Base-by-base conservation (phyloP, 768 basidiomycete genomes). In the Amanita muscaria region DNA sequence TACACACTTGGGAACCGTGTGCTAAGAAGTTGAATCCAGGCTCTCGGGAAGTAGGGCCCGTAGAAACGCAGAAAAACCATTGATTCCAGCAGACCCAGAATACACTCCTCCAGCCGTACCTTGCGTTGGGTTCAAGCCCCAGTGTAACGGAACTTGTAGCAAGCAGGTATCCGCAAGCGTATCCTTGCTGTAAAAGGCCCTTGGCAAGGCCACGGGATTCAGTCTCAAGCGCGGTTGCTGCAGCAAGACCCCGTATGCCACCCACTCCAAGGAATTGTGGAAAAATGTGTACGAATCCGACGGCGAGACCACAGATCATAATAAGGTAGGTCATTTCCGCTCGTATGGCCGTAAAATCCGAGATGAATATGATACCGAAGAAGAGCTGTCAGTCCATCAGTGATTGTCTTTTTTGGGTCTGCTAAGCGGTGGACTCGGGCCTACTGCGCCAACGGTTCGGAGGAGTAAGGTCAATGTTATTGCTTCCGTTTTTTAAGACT, bases 381-480 rank as follows among this genome's bases (percentile, higher is more conserved):
- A 91, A 65, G 39, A 90, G 53, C 69, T 71, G 48, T n/a, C n/a
- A n/a, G n/a, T n/a, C n/a, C n/a, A n/a, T 16, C 30, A 35, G 43
- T n/a, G 15, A 15, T n/a, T n/a, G n/a, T n/a, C n/a, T n/a, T n/a
- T n/a, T n/a, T n/a, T n/a, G n/a, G n/a, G n/a, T n/a, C n/a, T n/a
- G n/a, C n/a, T n/a, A n/a, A n/a, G n/a, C n/a, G n/a, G n/a, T n/a
- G n/a, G n/a, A n/a, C n/a, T n/a, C n/a, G n/a, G n/a, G 72, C 59
- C 6, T 56, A 70, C 82, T 32, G 86, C 84, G 25, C 85, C 86
- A 40, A 75, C 66, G 4, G 87, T 84, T 48, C 93, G 79, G 70
- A 97, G 85, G n/a, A 98, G 76, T 1, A 98, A 71, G 0, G 93
- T 96, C 39, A 96, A 71, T 5, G 93, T 96, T 57, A 98, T 92